Evolutionary conservation across 202 grass and related monocot species (phyloP), one percentile per base, ranked within the genome.

Genomic region (Eragrostis tef): DNA sequence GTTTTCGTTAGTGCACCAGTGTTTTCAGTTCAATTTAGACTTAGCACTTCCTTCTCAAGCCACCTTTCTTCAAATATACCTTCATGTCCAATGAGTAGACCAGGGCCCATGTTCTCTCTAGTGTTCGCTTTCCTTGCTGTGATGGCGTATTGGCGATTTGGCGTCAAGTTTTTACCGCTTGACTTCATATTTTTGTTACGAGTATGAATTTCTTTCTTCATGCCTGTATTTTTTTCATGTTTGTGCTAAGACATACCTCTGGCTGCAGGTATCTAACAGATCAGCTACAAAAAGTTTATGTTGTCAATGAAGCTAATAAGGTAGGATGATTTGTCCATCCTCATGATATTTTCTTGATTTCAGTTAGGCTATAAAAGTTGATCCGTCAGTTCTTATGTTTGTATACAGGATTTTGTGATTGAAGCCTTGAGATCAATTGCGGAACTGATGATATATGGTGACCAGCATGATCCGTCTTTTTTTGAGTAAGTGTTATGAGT

Each of bases 371-470:
- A 84, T 64, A 49, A 11, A 17, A 78, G 72, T 79, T 82, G 69
- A 87, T 71, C 14, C 60, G 10, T 73, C 58, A 27, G 24, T 31
- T 49, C 46, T 86, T 50, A 62, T 76, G 19, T 70, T 86, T 71
- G 8, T 75, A 62, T 88, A 83, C 61, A 99, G 97, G 97, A 99
- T 87, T 96, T 95, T 87, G 89, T 99, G 29, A 91, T 99, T 88
- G 97, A 99, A 93, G 93, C 91, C 34, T 73, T 99, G 80, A 90
- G 97, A 84, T 96, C 97, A 27, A 99, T 99, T 67, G 93, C 97
- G 0, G 97, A 99, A 89, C 64, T 99, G 56, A 86, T 99, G 86
- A 99, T 92, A 39, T 99, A 99, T 84, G 97, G 97, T 39, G 97
- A 99, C 57, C 97, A 99, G 72, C 83, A 99, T 50, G 91, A 99